phyloP scores from a whole-genome alignment of 148 eudicot species.

The Rhododendron vialii region DNA sequence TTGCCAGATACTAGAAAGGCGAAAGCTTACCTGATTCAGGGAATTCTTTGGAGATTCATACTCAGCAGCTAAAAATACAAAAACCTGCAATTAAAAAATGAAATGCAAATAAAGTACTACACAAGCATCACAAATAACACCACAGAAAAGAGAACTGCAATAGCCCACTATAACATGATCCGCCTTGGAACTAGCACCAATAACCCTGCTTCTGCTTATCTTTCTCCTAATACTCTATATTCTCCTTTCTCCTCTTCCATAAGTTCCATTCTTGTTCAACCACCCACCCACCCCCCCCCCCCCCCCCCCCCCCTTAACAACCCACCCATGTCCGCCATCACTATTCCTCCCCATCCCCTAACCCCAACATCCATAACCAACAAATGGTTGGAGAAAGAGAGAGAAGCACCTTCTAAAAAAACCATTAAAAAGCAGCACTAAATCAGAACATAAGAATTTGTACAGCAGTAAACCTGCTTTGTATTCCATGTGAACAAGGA shows the following conservation, averaged over 20 bases:
- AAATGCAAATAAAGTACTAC: neutral
- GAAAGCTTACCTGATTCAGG: slow-evolving; percentile 64
- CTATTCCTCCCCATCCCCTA: neutral
- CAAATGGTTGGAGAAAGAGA: no score
- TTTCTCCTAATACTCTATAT: neutral
- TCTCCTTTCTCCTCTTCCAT: neutral
- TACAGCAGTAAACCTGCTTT: slow-evolving; percentile 54
- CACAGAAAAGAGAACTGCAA: neutral
- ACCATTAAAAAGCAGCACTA: neutral
- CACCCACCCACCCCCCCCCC: neutral
- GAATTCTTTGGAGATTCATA: slow-evolving; percentile 72
- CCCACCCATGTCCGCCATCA: neutral
- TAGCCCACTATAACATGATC: neutral
- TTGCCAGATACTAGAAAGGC: neutral
- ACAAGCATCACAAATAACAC: neutral
- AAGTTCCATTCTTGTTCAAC: neutral
- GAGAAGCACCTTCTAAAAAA: neutral
- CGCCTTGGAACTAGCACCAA: neutral
- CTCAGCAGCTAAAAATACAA: slow-evolving; percentile 92
- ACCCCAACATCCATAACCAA: neutral
- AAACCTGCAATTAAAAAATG: slow-evolving; percentile 53
- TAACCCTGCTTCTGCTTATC: neutral
- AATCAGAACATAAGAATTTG: neutral
- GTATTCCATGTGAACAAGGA: slow-evolving; percentile 92
- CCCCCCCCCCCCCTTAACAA: neutral